Evolutionary conservation across 371 early-diverging fungal species (phyloP).

Genomic region (Mortierella sp.): DNA sequence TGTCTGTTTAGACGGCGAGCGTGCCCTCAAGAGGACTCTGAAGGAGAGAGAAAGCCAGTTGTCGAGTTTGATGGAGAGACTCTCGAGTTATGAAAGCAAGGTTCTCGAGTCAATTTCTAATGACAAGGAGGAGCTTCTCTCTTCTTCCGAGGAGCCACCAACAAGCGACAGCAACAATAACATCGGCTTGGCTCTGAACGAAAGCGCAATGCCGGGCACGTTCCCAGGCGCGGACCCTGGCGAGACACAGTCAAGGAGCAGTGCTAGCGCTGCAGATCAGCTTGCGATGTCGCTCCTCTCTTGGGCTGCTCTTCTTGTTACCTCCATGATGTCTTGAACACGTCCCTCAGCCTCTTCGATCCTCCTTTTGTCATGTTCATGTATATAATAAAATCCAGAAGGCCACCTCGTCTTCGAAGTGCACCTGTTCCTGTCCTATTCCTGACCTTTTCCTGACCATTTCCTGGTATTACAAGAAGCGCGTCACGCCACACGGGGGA

Average conservation of each 20-base stretch:
- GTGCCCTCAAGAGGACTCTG: slow-evolving; percentile 23
- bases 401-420: too few species aligned
- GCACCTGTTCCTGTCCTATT: too few species aligned
- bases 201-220: slow-evolving; percentile 29
- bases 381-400: too few species aligned
- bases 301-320: slow-evolving; percentile 41
- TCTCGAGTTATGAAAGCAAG: too few species aligned
- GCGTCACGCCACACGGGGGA: too few species aligned
- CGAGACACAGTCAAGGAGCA: not conserved
- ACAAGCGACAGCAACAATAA: not conserved
- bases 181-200: not conserved
- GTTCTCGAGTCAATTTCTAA: too few species aligned
- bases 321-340: slow-evolving; percentile 41
- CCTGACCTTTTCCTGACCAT: too few species aligned
- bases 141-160: not conserved
- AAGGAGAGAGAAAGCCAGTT: slow-evolving; percentile 24
- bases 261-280: slow-evolving; percentile 14
- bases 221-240: slow-evolving; percentile 11
- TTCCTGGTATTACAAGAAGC: too few species aligned
- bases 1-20: slow-evolving; percentile 18
- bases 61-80: slow-evolving; percentile 19
- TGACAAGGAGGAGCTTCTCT: too few species aligned
- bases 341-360: too few species aligned
- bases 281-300: slow-evolving; percentile 39
- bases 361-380: too few species aligned